A percentile compares a stretch with the other conserved stretches of the same genome.
Conservation (phyloP, 2,329 filamentous ascomycete genomes). For the Alternaria rosae region DNA sequence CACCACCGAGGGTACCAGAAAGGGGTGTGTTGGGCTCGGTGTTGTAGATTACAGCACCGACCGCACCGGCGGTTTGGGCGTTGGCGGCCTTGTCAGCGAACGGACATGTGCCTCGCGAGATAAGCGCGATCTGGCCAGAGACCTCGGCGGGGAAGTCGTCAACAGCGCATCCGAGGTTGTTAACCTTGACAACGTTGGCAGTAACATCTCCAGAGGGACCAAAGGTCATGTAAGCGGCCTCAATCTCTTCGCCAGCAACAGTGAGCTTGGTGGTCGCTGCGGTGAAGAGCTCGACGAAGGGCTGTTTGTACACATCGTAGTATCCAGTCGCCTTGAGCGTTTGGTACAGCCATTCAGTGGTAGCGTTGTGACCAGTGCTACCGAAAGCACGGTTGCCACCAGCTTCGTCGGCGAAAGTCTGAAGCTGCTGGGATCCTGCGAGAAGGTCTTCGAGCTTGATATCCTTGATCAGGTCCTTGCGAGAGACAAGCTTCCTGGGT, state of each 20-base stretch:
- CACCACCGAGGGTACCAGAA: constrained; percentile 70
- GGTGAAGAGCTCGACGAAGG: constrained; percentile 46
- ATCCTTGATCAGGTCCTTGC: constrained; percentile 34
- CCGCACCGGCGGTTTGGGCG: constrained; percentile 72
- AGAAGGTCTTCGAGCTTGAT: constrained; percentile 44
- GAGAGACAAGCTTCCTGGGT: constrained; percentile 23
- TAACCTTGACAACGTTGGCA: constrained; percentile 66
- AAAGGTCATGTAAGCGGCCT: constrained; percentile 53
- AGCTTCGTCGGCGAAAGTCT: constrained; percentile 41
- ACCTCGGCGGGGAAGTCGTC: constrained; percentile 66
- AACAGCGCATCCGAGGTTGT: constrained; percentile 68
- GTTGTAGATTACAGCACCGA: constrained; percentile 76
- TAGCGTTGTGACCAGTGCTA: constrained; percentile 45
- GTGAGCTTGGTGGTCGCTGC: constrained; percentile 38
- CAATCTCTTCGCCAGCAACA: constrained; percentile 32
- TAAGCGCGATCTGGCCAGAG: constrained; percentile 70
- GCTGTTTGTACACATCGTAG: constrained; percentile 46
- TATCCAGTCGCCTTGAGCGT: constrained; percentile 40
- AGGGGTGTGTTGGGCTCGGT: constrained; percentile 65
- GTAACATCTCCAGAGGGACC: constrained; percentile 70
- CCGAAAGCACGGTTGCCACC: constrained; percentile 49
- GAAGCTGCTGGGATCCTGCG: constrained; percentile 43
- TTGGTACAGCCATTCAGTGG: constrained; percentile 43
- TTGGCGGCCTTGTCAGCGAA: constrained; percentile 73
- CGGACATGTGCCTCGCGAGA: constrained; percentile 71